Conservation (phyloP, 371 early-diverging fungal genomes). For the Umbelopsis sp. region DNA sequence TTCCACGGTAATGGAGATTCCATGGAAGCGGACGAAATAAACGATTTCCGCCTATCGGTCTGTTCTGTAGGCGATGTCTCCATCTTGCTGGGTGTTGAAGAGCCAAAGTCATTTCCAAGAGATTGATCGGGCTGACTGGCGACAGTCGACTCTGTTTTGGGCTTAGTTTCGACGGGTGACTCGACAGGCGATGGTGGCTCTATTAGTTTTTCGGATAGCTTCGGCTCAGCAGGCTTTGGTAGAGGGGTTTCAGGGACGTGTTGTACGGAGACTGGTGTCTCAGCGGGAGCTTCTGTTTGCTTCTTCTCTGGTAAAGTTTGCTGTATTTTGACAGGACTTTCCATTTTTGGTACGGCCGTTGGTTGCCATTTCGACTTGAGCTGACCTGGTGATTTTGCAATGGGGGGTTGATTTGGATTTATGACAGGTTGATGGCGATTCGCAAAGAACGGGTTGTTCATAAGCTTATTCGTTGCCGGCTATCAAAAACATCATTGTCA, state of each 20-base stretch:
- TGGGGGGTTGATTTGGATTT: not conserved
- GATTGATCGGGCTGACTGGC: not conserved
- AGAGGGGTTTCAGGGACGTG: not conserved
- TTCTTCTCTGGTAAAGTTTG: not conserved
- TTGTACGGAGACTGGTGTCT: not conserved
- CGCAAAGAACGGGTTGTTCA: slow-evolving; percentile 18
- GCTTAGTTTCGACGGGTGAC: not conserved
- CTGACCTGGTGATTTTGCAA: not conserved
- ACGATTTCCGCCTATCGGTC: not conserved
- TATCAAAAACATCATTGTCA: not conserved
- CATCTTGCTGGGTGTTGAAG: not conserved
- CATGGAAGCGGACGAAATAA: not conserved
- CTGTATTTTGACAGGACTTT: not conserved
- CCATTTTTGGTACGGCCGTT: slow-evolving; percentile 2
- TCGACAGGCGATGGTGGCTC: not conserved
- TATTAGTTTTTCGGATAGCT: not conserved
- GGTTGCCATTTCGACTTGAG: slow-evolving; percentile 13
- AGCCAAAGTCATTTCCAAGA: not conserved
- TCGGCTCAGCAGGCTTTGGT: not conserved
- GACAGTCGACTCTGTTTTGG: not conserved
- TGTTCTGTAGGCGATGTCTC: not conserved
- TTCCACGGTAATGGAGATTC: slow-evolving; percentile 10
- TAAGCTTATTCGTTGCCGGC: slow-evolving; percentile 8
- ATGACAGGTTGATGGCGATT: slow-evolving; percentile 15
- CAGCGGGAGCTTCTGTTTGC: not conserved